Evolutionary conservation across 352 stramenopile genomes (phyloP).

Genomic region (Globisporangium sylvaticum): DNA sequence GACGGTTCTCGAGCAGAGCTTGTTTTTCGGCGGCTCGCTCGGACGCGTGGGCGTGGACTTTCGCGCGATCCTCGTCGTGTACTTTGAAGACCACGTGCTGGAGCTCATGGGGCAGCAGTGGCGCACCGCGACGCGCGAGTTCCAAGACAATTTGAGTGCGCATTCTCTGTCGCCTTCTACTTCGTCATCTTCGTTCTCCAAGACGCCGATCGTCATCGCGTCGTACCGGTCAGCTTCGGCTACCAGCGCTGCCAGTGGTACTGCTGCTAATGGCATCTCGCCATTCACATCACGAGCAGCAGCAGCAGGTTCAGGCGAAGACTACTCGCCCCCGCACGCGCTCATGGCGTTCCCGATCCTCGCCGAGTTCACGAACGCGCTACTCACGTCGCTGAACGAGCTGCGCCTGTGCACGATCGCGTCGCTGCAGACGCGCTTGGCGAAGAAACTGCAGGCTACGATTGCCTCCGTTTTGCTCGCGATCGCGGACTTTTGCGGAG

Average conservation of each 20-base stretch:
- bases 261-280: constrained; percentile 10
- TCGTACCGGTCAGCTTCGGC: constrained; percentile 54
- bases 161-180: constrained; percentile 30
- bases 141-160: constrained; percentile 47
- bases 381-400: constrained; percentile 81
- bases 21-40: constrained; percentile 83
- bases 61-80: constrained; percentile 71
- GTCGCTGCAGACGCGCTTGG: constrained; percentile 54
- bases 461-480: constrained; percentile 45
- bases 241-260: not conserved
- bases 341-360: constrained; percentile 86
- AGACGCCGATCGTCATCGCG: constrained; percentile 65
- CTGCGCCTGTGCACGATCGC: constrained; percentile 71
- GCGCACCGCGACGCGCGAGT: constrained; percentile 52
- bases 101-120: constrained; percentile 60
- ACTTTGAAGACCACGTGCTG: constrained; percentile 80
- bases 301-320: constrained; percentile 18
- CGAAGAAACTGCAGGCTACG: constrained; percentile 52
- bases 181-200: constrained; percentile 21
- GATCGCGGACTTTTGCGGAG: constrained; percentile 48
- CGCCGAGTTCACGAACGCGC: constrained; percentile 79
- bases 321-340: constrained; percentile 66
- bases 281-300: constrained; percentile 2
- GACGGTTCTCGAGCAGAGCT: constrained; percentile 76
- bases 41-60: constrained; percentile 83